Base-by-base conservation (phyloP, 176 grass and related monocot species). In the Oryza meridionalis region DNA sequence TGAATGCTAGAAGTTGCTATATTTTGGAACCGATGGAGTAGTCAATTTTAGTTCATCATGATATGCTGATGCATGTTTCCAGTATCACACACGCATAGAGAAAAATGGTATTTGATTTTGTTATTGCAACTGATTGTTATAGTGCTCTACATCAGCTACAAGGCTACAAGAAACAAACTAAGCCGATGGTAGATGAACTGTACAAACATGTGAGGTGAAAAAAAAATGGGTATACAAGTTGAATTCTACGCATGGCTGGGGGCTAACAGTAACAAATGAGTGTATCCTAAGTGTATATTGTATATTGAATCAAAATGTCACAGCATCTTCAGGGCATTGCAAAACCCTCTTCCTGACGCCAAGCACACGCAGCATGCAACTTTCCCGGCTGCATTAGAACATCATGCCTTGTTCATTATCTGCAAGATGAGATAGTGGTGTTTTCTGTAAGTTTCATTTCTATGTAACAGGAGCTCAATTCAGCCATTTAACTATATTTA, bases 241-340 rank as follows among this genome's bases (percentile, higher is more conserved):
- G 75, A 86, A 78, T 77, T 72, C 33, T 75, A 44, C 26, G 50
- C 35, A 65, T 59, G 72, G 50, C 66, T 68, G 45, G 78, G 79
- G 64, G 29, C 79, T 67, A 77, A 33, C 55, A 86, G 58, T 37
- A 78, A 46, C 47, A 64, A 70, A 70, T 86, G 47, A 62, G 65
- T 83, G 11, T 86, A 63, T 79, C 78, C 83, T 78, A 82, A 45
- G 83, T 77, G 74, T 90, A 26, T 81, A 17, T 53, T 24, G 73
- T 77, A 72, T 78, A 72, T 78, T 37, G 31, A 83, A 73, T 73
- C 88, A 84, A 69, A 83, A 79, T 85, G 75, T 70, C 29, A 49
- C 76, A 69, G 49, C n/a, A 45, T 82, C 67, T 43, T 67, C 49
- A 86, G 58, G 35, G 37, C 29, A 65, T 82, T 72, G 67, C 32